Conservation (phyloP, 768 basidiomycete species). For the Gloeophyllum trabeum region DNA sequence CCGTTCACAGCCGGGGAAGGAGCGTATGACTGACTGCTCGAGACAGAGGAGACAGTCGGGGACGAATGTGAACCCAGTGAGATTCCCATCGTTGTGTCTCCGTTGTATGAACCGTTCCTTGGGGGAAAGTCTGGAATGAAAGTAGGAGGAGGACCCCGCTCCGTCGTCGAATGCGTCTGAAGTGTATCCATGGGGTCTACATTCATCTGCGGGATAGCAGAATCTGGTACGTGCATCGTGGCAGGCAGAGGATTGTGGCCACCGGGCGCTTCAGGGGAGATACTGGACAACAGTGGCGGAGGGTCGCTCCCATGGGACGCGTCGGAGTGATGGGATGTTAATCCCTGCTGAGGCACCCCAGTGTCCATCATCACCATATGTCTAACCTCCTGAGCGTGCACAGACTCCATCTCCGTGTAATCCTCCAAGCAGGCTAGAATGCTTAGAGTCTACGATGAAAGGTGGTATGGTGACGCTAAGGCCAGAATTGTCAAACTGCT, state of each 20-base stretch:
- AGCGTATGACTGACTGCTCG: conserved; percentile 19
- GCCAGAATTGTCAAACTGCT: too few relatives aligned
- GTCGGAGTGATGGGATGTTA: too few relatives aligned
- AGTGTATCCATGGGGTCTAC: conserved; percentile 13
- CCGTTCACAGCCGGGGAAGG: conserved; percentile 21
- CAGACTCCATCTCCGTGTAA: background rate
- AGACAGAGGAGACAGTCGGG: conserved; percentile 19
- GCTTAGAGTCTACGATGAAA: too few relatives aligned
- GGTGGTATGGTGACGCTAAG: too few relatives aligned
- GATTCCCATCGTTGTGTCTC: conserved; percentile 12
- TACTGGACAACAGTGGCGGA: too few relatives aligned
- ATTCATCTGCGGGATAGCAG: background rate
- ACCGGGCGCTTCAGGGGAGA: too few relatives aligned
- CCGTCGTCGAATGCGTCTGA: conserved; percentile 5
- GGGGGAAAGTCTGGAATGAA: conserved; percentile 31
- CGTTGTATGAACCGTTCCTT: conserved; percentile 19
- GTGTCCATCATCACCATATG: background rate
- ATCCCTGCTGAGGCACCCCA: background rate
- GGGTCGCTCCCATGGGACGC: too few relatives aligned
- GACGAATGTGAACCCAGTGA: conserved; percentile 18
- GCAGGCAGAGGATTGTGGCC: too few relatives aligned
- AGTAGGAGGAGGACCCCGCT: conserved; percentile 18
- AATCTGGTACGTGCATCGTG: background rate
- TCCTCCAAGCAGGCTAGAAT: too few relatives aligned
- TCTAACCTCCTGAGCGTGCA: background rate